Evolutionary conservation across 345 rosid species (phyloP), one percentile per base, ranked within the genome.

Genomic region (Lepidium africanum): DNA sequence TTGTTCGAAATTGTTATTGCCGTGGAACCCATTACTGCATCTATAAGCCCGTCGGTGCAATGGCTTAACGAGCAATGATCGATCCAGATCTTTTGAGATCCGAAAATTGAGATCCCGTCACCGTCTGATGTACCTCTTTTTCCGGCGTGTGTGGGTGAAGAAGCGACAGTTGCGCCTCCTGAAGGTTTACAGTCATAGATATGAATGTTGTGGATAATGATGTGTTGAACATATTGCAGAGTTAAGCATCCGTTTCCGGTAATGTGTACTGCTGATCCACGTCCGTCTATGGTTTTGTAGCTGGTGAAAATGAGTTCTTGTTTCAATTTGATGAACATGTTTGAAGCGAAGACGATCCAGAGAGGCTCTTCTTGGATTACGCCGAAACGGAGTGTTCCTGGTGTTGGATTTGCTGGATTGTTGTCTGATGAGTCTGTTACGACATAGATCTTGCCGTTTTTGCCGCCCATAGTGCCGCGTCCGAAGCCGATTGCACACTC

Each of bases 241-340:
- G 90, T 91, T 1, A 91, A 47, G 77, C 97, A 91, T 5, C 97
- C 97, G 53, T 79, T 64, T 5, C 97, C 97, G 21, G 93, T 88
- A 12, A 91, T 79, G 48, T 85, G 71, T 25, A 91, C 74, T 37
- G 65, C 72, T 12, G 81, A 85, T 1, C 97, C 97, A 1, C 97
- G 90, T 7, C 92, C 97, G 75, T 91, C 97, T 57, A 91, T 21
- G 63, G 96, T 91, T 63, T 91, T 91, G 88, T 77, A 91, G 79
- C 81, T 81, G 73, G 78, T 88, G 70, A 86, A 57, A 16, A 91
- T 85, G 59, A 91, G 92, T 45, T 91, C 97, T 49, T 91, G 89
- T 52, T 67, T 82, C 7, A 91, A 77, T 50, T 59, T 81, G 69
- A 91, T 86, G 69, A 69, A 30, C 96, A 88, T 91, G 80, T 81